These are phyloP conservation scores for Penicillium sp. DNA, from an alignment of 2,329 filamentous ascomycete genomes.

Conservation along the genomic window DNA sequence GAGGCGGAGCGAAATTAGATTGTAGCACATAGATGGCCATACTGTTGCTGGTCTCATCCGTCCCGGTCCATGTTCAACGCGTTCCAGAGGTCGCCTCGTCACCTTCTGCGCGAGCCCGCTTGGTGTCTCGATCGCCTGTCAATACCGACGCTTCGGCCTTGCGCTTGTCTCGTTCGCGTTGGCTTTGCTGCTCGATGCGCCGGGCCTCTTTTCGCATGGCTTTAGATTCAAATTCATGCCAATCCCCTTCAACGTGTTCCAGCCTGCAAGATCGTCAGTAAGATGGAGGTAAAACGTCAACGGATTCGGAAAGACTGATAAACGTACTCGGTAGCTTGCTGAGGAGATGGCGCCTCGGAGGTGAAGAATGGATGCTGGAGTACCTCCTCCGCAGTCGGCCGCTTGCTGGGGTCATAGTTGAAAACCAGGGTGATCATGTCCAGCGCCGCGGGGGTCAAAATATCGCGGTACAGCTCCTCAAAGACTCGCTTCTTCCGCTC, in stretches of 20 bases:
- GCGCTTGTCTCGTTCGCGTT: slow-evolving; percentile 43
- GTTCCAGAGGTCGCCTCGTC: slow-evolving; percentile 10
- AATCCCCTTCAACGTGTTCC: slow-evolving; percentile 78
- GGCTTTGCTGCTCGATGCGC: slow-evolving; percentile 41
- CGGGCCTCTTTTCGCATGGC: slow-evolving; percentile 73
- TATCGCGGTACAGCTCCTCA: slow-evolving; percentile 72
- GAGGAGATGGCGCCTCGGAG: slow-evolving; percentile 67
- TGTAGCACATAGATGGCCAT: too few relatives aligned
- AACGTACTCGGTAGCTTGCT: slow-evolving; percentile 74
- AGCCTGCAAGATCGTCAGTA: slow-evolving; percentile 48
- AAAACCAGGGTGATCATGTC: slow-evolving; percentile 81
- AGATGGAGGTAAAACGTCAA: too few relatives aligned
- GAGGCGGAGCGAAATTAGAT: too few relatives aligned
- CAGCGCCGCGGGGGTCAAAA: slow-evolving; percentile 72
- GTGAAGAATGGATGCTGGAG: slow-evolving; percentile 85
- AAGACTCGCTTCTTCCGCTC: slow-evolving; percentile 70
- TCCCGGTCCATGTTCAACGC: neutral
- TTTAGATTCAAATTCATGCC: slow-evolving; percentile 99
- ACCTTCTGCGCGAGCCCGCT: slow-evolving; percentile 31
- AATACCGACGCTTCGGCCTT: slow-evolving; percentile 35
- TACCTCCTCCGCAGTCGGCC: slow-evolving; percentile 77
- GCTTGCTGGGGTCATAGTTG: slow-evolving; percentile 74
- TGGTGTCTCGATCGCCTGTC: slow-evolving; percentile 37
- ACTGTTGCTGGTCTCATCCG: too few relatives aligned
- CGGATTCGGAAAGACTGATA: too few relatives aligned